Evolutionary conservation across 345 rosid species (phyloP), one percentile per base, ranked within the genome.

Genomic region (Salix suchowensis): DNA sequence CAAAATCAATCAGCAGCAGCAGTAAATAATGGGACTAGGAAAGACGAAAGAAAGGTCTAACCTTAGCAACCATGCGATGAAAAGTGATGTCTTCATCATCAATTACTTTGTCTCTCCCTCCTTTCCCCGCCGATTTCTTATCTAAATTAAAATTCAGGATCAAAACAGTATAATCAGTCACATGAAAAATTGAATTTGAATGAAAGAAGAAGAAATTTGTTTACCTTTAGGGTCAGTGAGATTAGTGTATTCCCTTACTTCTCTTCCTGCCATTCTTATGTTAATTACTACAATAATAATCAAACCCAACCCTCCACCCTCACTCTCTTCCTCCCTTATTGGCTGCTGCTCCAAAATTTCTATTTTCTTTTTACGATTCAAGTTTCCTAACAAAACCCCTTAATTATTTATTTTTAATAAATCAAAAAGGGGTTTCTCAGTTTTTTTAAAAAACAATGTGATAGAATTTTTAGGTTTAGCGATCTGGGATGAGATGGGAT

Each of bases 61-160:
- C 99, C 99, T 96, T 96, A 78, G 99, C 94, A 78, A 96, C 98
- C 99, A 96, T 96, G 24, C 99, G 98, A 86, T 92, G 98, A 76
- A 96, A 93, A 14, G 99, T 92, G 69, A 91, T 80, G 78, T 96
- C 99, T 87, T 96, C 99, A 74, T 96, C 99, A 74, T 96, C 98
- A 28, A 91, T 86, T 46, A 46, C 50, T 84, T 85, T 96, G 67
- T 93, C 99, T 70, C 89, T 96, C 21, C 50, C 50, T 12, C 96
- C 92, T 78, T 89, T 91, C 19, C 99, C 99, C 86, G 39, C 98
- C 86, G 39, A 88, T 76, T 92, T 93, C 89, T 85, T 96, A 81
- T 96, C 98, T 96, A 87, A 79, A 3, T 39, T 32, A 15, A 16
- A 75, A 5, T 40, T 2, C n/a, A 60, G 5, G 37, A 48, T 1